Evolutionary conservation across 2,329 filamentous ascomycete species (phyloP).

Genomic region (Westerdykella sp.): DNA sequence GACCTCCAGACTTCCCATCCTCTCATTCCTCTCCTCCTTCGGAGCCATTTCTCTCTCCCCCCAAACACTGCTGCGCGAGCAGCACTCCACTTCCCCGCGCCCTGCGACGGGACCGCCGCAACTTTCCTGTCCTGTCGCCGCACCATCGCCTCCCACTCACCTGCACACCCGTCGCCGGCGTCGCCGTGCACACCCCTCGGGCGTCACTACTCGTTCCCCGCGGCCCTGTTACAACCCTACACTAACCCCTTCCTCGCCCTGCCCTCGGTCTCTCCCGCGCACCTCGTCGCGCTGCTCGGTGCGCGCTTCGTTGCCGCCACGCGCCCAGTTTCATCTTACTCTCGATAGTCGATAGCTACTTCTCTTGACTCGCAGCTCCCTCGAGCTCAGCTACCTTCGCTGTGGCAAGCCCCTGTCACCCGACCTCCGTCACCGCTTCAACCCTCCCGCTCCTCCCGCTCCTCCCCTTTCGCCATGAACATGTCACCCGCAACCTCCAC

Average conservation of each 20-base stretch:
- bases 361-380: background rate
- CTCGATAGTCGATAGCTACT: background rate
- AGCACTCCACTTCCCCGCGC: no score
- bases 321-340: background rate
- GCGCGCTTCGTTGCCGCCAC: background rate
- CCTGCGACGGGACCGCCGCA: no score
- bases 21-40: no score
- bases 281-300: background rate
- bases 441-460: constrained; percentile 6
- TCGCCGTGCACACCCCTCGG: background rate
- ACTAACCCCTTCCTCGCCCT: background rate
- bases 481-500: constrained; percentile 33
- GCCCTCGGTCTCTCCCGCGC: background rate
- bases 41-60: no score
- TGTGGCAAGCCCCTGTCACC: constrained; percentile 24
- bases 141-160: background rate
- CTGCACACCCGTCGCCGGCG: constrained; percentile 2
- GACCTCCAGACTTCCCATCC: background rate
- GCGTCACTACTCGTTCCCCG: background rate
- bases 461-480: constrained; percentile 13
- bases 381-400: constrained; percentile 27
- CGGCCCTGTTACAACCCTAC: background rate
- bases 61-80: no score
- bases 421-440: constrained; percentile 6
- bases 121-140: background rate